Evolutionary conservation across 2,329 filamentous ascomycete species (phyloP).

Genomic region (Paraphoma chrysanthemicola): DNA sequence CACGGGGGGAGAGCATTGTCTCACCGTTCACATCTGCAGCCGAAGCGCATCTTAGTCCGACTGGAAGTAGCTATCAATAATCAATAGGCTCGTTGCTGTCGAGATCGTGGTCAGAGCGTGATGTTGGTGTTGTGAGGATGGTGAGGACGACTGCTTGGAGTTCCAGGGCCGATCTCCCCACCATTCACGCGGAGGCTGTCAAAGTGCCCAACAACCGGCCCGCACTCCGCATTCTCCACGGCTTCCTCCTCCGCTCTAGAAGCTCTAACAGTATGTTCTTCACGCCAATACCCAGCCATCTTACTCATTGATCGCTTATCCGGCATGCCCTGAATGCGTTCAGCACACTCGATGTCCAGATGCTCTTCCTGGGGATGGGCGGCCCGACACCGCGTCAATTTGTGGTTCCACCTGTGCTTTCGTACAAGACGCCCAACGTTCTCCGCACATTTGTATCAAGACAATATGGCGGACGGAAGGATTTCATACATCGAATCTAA

Average conservation of each 20-base stretch:
- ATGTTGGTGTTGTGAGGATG: neutral
- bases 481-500: neutral
- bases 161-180: neutral
- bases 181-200: neutral
- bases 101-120: neutral
- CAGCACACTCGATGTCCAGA: neutral
- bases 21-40: too few species aligned
- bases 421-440: slow-evolving; percentile 4
- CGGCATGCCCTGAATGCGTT: neutral
- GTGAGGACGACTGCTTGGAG: neutral
- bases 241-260: neutral
- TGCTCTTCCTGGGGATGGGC: neutral
- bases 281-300: neutral
- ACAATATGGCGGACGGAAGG: slow-evolving; percentile 1
- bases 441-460: neutral
- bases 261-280: neutral
- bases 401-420: neutral
- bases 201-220: neutral
- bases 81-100: neutral
- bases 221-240: neutral
- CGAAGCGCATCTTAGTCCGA: too few species aligned
- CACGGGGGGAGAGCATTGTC: too few species aligned
- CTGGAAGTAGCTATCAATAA: neutral
- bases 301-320: neutral
- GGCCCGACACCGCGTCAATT: neutral